Evolutionary conservation across 148 eudicot species (phyloP).

Genomic region (Arctostaphylos glauca): DNA sequence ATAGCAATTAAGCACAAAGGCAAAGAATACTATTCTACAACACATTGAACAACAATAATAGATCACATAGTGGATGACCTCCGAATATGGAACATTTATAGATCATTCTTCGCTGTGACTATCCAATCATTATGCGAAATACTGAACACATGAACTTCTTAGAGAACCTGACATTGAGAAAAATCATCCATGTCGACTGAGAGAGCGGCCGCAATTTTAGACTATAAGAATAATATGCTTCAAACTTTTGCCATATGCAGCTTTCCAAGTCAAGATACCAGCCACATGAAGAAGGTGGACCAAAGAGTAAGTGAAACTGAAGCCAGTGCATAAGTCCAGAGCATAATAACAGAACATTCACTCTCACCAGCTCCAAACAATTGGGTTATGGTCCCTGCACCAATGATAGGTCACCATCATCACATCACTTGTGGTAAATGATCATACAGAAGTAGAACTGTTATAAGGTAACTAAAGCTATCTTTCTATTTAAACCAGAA

Average conservation of each 20-base stretch:
- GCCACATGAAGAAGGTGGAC: slow-evolving; percentile 36
- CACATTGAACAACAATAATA: neutral
- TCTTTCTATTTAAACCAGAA: no score
- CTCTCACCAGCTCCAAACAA: slow-evolving; percentile 36
- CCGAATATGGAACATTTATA: neutral
- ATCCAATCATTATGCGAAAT: no score
- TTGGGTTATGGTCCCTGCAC: slow-evolving; percentile 39
- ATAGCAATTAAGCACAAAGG: no score
- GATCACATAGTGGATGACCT: neutral
- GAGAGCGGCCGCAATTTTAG: no score
- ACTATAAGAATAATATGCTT: neutral
- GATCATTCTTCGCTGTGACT: no score
- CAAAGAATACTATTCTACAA: neutral
- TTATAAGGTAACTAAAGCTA: neutral
- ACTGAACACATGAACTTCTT: no score
- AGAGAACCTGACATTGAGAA: no score
- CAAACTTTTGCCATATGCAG: neutral
- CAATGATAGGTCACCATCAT: neutral
- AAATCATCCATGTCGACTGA: no score
- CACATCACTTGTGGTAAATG: neutral
- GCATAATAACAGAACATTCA: slow-evolving; percentile 36
- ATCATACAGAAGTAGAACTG: neutral
- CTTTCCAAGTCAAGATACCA: slow-evolving; percentile 17
- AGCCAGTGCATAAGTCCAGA: slow-evolving; percentile 31
- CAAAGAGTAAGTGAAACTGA: slow-evolving; percentile 30